phyloP scores from a whole-genome alignment of 1,284 basidiomycete species.

The Inonotus hispidus region DNA sequence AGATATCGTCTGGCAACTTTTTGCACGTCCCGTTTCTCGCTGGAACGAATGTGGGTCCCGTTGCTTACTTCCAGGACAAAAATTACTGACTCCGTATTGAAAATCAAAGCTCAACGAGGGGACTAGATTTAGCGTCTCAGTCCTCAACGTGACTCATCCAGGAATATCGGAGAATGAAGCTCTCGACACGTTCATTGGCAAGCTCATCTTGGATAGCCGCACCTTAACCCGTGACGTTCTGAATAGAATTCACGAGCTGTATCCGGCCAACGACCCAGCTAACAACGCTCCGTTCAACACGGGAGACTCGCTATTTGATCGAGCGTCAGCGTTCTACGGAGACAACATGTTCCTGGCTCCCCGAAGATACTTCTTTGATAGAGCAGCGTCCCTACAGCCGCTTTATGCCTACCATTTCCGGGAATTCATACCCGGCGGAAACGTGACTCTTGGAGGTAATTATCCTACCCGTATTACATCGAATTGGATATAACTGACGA shows the following conservation, averaged over 20 bases:
- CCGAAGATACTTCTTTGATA: slow-evolving; percentile 43
- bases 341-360: slow-evolving; percentile 50
- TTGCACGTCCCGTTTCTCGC: slow-evolving; percentile 48
- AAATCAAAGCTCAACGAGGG: slow-evolving; percentile 46
- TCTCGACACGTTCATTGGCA: slow-evolving; percentile 41
- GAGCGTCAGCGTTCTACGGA: slow-evolving; percentile 50
- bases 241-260: slow-evolving; percentile 34
- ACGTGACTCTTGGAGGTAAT: slow-evolving; percentile 38
- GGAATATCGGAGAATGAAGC: slow-evolving; percentile 33
- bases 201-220: slow-evolving; percentile 44
- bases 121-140: slow-evolving; percentile 35
- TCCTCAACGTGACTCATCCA: slow-evolving; percentile 33
- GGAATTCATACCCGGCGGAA: slow-evolving; percentile 48
- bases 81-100: not conserved
- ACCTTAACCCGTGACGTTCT: slow-evolving; percentile 38
- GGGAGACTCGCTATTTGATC: slow-evolving; percentile 53
- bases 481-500: not conserved
- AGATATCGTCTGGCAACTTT: slow-evolving; percentile 45
- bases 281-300: slow-evolving; percentile 48
- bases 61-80: not conserved
- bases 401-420: slow-evolving; percentile 51
- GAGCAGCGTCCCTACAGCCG: slow-evolving; percentile 38
- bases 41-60: slow-evolving; percentile 44
- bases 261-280: slow-evolving; percentile 42
- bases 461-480: not conserved